These are phyloP conservation scores for Fusarium newnesense DNA, from an alignment of 2,329 filamentous ascomycete species.

Conservation along the genomic window DNA sequence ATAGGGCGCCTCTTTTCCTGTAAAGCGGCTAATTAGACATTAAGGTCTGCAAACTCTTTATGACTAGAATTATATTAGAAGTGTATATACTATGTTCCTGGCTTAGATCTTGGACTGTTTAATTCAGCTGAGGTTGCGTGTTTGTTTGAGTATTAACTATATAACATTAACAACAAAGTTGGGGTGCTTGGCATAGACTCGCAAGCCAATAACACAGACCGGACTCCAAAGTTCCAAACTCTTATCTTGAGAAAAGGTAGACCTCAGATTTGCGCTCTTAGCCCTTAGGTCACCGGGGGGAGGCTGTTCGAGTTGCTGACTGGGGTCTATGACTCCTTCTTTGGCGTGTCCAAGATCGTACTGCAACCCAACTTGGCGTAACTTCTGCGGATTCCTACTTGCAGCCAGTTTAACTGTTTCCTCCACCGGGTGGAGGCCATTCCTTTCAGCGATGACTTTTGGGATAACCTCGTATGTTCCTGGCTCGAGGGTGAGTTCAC, in stretches of 20 bases:
- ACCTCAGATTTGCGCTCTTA: not conserved
- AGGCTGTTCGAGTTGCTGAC: not conserved
- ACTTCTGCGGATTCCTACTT: not conserved
- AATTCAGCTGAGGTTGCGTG: no score
- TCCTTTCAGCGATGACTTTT: conserved; percentile 68
- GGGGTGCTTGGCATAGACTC: not conserved
- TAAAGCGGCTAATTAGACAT: no score
- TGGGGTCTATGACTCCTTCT: not conserved
- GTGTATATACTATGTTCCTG: not conserved
- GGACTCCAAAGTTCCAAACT: not conserved
- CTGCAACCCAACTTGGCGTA: not conserved
- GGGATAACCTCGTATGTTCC: conserved; percentile 76
- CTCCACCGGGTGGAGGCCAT: conserved; percentile 11
- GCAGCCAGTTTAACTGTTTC: not conserved
- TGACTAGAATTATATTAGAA: not conserved
- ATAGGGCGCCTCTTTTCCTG: no score
- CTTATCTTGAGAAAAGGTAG: not conserved
- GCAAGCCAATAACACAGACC: not conserved
- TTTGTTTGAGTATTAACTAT: not conserved
- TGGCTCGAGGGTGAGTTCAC: conserved; percentile 73
- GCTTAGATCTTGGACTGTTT: not conserved
- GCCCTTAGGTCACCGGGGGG: not conserved
- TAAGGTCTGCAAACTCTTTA: not conserved
- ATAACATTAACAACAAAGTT: not conserved
- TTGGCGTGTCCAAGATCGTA: not conserved